Base-by-base conservation (phyloP, 2,329 filamentous ascomycete species). In the Hawksworthiomyces lignivorus region DNA sequence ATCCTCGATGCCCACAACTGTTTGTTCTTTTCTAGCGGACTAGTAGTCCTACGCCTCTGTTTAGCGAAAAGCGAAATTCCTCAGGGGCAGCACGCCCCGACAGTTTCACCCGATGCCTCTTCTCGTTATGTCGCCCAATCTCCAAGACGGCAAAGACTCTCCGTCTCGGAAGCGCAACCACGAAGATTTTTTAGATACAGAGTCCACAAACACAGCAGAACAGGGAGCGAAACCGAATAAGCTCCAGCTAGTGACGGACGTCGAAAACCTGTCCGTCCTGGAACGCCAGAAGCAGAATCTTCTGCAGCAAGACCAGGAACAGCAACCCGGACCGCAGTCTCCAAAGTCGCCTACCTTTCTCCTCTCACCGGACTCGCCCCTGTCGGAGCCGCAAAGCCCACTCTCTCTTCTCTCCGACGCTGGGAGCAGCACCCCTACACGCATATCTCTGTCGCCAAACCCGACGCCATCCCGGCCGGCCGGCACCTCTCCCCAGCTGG, bases 151-250 rank as follows among this genome's bases (percentile, higher is more conserved):
- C 20, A 56, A 62, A 19, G 67, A 71, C 38, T 50, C 56, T 17
- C 57, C 56, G 21, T 57, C 59, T 36, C 61, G 64, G 39, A 75
- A 75, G 55, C 59, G 69, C 45, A 65, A 58, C 31, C 68, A 72
- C 48, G 61, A 68, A 30, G 66, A 72, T 24, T 73, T 63, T 46
- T 50, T 62, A 3, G n/a, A n/a, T n/a, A n/a, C n/a, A n/a, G n/a
- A n/a, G n/a, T n/a, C n/a, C n/a, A n/a, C n/a, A n/a, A n/a, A n/a
- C n/a, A n/a, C n/a, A n/a, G n/a, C n/a, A n/a, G n/a, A n/a, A n/a
- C n/a, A n/a, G 60, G 56, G 19, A 36, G 39, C 21, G 46, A n/a
- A 4, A 4, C 33, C n/a, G 21, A 44, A 9, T 48, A 56, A 47
- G 49, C 52, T 41, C 12, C 48, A 36, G 21, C 35, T 37, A 21